These are phyloP conservation scores for Pichia inconspicua DNA, from an alignment of 1,139 yeast species.

Conservation along the genomic window DNA sequence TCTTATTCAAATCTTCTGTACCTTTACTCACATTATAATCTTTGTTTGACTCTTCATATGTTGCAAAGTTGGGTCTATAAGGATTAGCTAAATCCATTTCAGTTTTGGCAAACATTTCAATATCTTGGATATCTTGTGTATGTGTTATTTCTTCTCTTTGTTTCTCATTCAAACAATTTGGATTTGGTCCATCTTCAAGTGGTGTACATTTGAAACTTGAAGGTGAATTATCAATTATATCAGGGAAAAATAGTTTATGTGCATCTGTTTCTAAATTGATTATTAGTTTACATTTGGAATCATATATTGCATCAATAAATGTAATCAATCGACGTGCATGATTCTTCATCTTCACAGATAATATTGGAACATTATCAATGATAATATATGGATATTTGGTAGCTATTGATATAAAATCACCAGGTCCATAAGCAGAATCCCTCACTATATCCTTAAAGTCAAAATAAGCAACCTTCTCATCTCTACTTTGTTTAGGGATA, in stretches of 20 bases:
- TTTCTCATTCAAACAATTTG: slow-evolving; percentile 6
- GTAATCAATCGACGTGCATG: slow-evolving; percentile 66
- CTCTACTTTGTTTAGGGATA: slow-evolving; percentile 33
- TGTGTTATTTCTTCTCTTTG: slow-evolving; percentile 2
- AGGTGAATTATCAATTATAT: slow-evolving; percentile 14
- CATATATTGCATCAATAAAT: slow-evolving; percentile 60
- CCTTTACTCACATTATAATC: slow-evolving; percentile 19
- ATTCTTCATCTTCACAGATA: slow-evolving; percentile 52
- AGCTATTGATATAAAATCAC: slow-evolving; percentile 64
- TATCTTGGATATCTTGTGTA: slow-evolving; percentile 36
- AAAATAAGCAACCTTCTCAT: slow-evolving; percentile 37
- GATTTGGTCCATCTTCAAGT: slow-evolving; percentile 16
- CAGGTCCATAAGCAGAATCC: slow-evolving; percentile 47
- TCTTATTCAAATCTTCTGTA: slow-evolving; percentile 18
- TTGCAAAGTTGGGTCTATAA: slow-evolving; percentile 60
- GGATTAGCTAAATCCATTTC: slow-evolving; percentile 54
- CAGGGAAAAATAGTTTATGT: slow-evolving; percentile 55
- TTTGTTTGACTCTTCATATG: slow-evolving; percentile 41
- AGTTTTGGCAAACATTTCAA: slow-evolving; percentile 64
- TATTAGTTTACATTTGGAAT: slow-evolving; percentile 52
- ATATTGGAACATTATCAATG: slow-evolving; percentile 53
- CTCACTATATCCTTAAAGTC: slow-evolving; percentile 51
- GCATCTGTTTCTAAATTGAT: slow-evolving; percentile 44
- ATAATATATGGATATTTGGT: slow-evolving; percentile 50
- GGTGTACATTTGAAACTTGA: slow-evolving; percentile 17